Base-by-base conservation (phyloP, 805 yeast species). In the Yarrowia hollandica region DNA sequence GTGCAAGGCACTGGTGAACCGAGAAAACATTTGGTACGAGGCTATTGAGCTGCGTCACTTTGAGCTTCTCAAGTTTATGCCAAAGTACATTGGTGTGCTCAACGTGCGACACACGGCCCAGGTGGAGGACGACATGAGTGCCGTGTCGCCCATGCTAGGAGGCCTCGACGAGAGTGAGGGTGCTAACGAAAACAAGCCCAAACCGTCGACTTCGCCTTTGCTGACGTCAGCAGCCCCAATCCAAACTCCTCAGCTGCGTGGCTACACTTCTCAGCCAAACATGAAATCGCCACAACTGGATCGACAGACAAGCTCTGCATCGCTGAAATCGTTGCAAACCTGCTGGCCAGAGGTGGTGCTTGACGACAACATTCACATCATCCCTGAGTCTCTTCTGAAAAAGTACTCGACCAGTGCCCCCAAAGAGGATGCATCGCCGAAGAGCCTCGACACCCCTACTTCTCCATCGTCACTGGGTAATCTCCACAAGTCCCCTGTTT, bases 21-120 rank as follows among this genome's bases (percentile, higher is more conserved):
- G 96, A 60, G 99, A 94, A 68, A 89, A 94, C 72, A 74, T 77
- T 62, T 91, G 96, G 86, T 94, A 94, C 72, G 99, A 94, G 70
- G 83, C 85, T 4, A 85, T 94, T 44, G 98, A 94, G 72, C 72
- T 77, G 34, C 75, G 79, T 16, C 96, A 90, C 71, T 84, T 86
- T 19, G 91, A 85, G 54, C 75, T 94, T 37, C 76, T 90, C 60
- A 77, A 79, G 63, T 94, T 88, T 71, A 87, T 94, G 96, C 99
- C 99, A 2, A 81, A 82, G 63, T 94, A 94, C 71, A 88, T 92
- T 59, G 99, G 99, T 6, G 97, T 92, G 1, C 75, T 92, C 60
- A 92, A 92, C 70, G 98, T 92, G 4, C 79, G 98, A 60, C 92
- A 90, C 69, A 79, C 83, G 62, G 63, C 60, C 9, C 68, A 69